Percentiles rank a stretch among this genome's conserved stretches.
phyloP scores from a whole-genome alignment of 495 filamentous ascomycete genomes.

The Hypoxylon intermedium region DNA sequence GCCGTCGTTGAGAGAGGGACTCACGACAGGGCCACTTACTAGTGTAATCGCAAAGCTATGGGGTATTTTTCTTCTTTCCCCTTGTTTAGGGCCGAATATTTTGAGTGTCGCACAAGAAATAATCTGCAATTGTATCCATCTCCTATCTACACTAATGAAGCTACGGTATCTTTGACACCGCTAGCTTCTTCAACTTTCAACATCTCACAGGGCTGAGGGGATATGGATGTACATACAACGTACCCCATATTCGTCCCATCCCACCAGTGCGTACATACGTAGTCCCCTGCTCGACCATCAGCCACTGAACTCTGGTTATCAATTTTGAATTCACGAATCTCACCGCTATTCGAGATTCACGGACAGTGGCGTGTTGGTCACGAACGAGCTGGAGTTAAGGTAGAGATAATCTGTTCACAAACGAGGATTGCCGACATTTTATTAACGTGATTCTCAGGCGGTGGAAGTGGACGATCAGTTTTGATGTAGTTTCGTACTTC shows the following conservation, averaged over 20 bases:
- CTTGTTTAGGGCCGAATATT: too few species aligned
- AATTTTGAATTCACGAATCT: constrained; percentile 15
- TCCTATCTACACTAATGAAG: background rate
- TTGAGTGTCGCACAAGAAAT: constrained; percentile 10
- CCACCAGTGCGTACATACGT: constrained; percentile 24
- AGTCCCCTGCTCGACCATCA: constrained; percentile 24
- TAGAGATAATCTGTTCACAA: constrained; percentile 1
- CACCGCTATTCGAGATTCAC: constrained; percentile 18
- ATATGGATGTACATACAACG: constrained; percentile 19
- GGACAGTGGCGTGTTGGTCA: constrained; percentile 8
- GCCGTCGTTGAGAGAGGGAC: constrained; percentile 5
- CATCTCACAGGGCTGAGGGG: constrained; percentile 36
- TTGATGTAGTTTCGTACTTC: constrained; percentile 6
- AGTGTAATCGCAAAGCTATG: constrained; percentile 1
- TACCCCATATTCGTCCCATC: constrained; percentile 30
- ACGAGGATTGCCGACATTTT: constrained; percentile 8
- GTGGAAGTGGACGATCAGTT: constrained; percentile 9
- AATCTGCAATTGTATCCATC: constrained; percentile 15
- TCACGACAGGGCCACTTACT: background rate
- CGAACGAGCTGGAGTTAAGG: background rate
- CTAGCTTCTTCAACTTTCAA: constrained; percentile 11
- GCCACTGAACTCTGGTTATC: constrained; percentile 18
- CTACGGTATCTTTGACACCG: constrained; percentile 17
- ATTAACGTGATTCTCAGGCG: constrained; percentile 31
- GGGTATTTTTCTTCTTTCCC: too few species aligned